These are phyloP conservation scores for Lolium rigidum DNA, from an alignment of 176 grass and related monocot species.

Conservation along the genomic window DNA sequence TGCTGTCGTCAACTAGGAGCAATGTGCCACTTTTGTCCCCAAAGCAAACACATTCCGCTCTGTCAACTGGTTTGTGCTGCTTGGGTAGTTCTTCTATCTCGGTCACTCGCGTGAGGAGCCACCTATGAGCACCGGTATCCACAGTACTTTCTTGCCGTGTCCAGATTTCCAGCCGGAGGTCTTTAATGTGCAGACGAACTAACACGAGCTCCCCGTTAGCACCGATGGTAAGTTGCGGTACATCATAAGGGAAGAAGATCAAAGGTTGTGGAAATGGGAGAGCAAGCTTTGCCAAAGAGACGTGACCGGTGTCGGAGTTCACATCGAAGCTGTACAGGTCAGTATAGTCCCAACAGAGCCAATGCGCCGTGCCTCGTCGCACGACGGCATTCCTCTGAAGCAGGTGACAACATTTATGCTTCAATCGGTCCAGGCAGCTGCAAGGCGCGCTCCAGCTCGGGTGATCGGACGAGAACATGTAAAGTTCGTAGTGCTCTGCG, in stretches of 20 bases:
- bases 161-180: background rate
- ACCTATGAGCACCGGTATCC: background rate
- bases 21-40: conserved; percentile 9
- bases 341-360: background rate
- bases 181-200: background rate
- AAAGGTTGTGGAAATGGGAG: background rate
- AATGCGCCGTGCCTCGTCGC: background rate
- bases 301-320: background rate
- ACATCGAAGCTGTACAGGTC: background rate
- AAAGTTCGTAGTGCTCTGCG: background rate
- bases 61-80: background rate
- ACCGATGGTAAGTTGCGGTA: background rate
- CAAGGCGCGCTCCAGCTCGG: background rate
- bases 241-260: background rate
- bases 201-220: background rate
- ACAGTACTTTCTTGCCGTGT: background rate
- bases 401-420: background rate
- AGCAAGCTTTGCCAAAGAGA: background rate
- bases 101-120: background rate
- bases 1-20: background rate
- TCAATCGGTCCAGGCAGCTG: background rate
- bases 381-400: background rate
- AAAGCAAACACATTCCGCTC: background rate
- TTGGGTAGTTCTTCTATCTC: background rate
- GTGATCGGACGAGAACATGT: background rate